Percentiles rank a stretch among this genome's conserved stretches.
phyloP scores from a whole-genome alignment of 2,329 filamentous ascomycete species.

The Aspergillus carbonarius region DNA sequence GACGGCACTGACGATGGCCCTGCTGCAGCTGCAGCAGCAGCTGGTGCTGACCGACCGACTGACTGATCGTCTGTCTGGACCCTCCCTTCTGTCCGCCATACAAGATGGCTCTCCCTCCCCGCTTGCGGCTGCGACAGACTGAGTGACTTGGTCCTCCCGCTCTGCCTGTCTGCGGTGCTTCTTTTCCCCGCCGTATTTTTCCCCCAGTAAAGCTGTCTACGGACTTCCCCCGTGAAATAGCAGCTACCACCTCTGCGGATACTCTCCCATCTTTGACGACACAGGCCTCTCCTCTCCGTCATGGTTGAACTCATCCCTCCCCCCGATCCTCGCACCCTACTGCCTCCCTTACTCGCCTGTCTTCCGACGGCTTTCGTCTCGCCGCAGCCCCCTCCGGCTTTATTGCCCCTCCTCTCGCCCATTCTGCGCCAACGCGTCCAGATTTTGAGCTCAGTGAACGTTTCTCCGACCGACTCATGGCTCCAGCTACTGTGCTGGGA shows the following conservation, averaged over 20 bases:
- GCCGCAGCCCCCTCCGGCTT: conserved; percentile 58
- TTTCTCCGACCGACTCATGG: conserved; percentile 54
- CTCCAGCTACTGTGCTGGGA: conserved; percentile 62
- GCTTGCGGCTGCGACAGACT: neutral
- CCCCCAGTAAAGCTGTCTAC: neutral
- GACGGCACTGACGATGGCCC: neutral
- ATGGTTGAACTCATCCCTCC: conserved; percentile 57
- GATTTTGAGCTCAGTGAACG: conserved; percentile 50
- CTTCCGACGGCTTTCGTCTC: conserved; percentile 62
- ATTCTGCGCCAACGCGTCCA: conserved; percentile 63
- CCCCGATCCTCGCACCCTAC: conserved; percentile 56
- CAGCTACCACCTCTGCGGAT: neutral
- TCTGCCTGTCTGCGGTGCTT: neutral
- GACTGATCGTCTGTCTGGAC: neutral
- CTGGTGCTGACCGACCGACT: neutral
- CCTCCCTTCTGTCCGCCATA: neutral
- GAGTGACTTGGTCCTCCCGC: neutral
- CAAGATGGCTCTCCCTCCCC: neutral
- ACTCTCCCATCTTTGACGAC: neutral
- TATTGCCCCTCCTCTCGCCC: conserved; percentile 62
- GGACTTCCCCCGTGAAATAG: neutral
- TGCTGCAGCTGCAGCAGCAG: neutral
- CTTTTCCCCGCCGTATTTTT: neutral
- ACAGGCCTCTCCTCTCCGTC: conserved; percentile 19
- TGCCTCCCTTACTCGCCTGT: conserved; percentile 64